Base-by-base conservation (phyloP, 148 eudicot genomes). In the Nyssa sinensis region DNA sequence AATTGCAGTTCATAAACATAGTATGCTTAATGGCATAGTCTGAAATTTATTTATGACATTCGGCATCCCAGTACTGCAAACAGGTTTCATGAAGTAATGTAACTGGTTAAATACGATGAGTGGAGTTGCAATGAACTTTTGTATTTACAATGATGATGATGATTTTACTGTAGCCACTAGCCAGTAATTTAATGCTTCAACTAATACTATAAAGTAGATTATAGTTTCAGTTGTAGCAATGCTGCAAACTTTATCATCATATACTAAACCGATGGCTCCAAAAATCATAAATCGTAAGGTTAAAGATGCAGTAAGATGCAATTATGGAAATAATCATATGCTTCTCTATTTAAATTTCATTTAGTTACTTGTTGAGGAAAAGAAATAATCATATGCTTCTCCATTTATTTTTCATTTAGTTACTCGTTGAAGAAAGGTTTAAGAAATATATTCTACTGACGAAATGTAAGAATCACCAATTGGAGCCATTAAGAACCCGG, bases 391-490 rank as follows among this genome's bases (percentile, higher is more conserved):
- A n/a, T 14, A 3, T 6, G 6, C 28, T 71, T 34, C 1, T 34
- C 28, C 8, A 59, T 24, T n/a, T 59, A 14, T 33, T 17, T 23
- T 29, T 30, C 62, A 59, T 34, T 13, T 35, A 72, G n/a, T 59
- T 17, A 67, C 58, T 24, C 13, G 13, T 17, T 59, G 32, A 16
- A 0, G 29, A 13, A 14, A 37, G 7, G 57, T n/a, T 8, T 60
- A 17, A 21, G 34, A 19, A 41, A 34, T 17, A 67, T 57, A 19
- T 5, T 17, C 17, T 4, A 16, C 37, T 37, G 53, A 53, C 51
- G 49, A 19, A n/a, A 32, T 73, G 30, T 65, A 17, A 67, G 69
- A 69, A 76, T 64, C 80, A 89, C 93, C 93, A 87, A 75, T 82
- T 75, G 66, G 71, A 28, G 70, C 79, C 83, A 34, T 66, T 51